phyloP scores from a whole-genome alignment of 345 rosid species.

The Salix purpurea region DNA sequence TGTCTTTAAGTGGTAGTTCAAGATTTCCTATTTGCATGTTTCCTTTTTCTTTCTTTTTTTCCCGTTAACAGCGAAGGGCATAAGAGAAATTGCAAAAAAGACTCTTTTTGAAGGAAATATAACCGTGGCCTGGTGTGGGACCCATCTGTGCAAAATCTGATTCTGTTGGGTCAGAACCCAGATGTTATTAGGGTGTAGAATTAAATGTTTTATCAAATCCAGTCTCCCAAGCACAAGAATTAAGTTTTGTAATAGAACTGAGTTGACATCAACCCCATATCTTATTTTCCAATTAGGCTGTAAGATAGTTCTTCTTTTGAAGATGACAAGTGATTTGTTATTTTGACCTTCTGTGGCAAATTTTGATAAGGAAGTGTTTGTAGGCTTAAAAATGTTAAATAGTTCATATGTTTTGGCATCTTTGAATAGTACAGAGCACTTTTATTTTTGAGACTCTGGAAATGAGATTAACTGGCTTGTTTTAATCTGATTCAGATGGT shows the following conservation, averaged over 20 bases:
- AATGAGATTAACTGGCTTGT: neutral
- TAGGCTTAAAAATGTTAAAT: slow-evolving; percentile 1
- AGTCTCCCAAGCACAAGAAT: neutral
- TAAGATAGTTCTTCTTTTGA: too few relatives aligned
- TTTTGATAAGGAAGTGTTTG: neutral
- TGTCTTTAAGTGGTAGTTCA: neutral
- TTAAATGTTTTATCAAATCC: neutral
- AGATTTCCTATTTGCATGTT: neutral
- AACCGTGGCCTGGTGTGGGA: neutral
- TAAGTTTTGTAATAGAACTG: neutral
- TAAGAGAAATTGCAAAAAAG: neutral
- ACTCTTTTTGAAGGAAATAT: neutral
- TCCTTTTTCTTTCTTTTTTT: neutral
- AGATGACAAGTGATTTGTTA: too few relatives aligned
- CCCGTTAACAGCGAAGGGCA: neutral
- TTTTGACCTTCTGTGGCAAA: neutral
- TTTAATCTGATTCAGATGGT: slow-evolving; percentile 56
- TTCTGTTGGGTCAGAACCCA: neutral
- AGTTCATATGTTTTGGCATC: neutral
- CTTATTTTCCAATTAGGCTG: too few relatives aligned
- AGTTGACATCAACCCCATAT: too few relatives aligned
- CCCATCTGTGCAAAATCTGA: neutral
- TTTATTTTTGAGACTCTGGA: neutral
- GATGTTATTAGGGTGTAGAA: neutral
- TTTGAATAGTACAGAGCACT: neutral